phyloP scores from a whole-genome alignment of 306 rosid genomes.

The Carpinus viminea region DNA sequence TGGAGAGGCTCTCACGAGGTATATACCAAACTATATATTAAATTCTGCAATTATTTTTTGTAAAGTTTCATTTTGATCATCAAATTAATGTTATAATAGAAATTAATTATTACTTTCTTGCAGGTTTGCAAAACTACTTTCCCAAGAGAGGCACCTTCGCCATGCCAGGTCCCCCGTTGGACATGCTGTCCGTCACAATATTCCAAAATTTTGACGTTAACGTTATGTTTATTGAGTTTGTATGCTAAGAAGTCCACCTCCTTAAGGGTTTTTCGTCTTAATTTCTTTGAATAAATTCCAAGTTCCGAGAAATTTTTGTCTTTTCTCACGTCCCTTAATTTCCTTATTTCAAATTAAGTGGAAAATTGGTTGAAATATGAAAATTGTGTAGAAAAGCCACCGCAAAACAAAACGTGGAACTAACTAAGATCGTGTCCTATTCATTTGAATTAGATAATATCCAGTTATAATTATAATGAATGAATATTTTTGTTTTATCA shows the following conservation, averaged over 20 bases:
- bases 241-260: neutral
- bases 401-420: too few species aligned
- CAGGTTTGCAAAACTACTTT: slow-evolving; percentile 56
- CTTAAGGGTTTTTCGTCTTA: neutral
- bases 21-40: neutral
- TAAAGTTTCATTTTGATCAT: neutral
- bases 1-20: slow-evolving; percentile 53
- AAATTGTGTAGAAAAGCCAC: too few species aligned
- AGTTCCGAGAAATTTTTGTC: too few species aligned
- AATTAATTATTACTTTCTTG: neutral
- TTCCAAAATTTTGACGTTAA: neutral
- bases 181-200: too few species aligned
- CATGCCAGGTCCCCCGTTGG: slow-evolving; percentile 41
- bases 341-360: too few species aligned
- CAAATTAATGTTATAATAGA: neutral
- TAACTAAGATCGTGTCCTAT: too few species aligned
- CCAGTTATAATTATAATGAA: neutral
- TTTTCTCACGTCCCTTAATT: too few species aligned
- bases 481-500: too few species aligned
- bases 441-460: too few species aligned
- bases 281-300: neutral
- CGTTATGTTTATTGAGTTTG: neutral
- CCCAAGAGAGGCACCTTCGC: slow-evolving; percentile 50
- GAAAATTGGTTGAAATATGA: too few species aligned
- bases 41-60: too few species aligned